Conservation (phyloP, 129 eudicot species). For the Logfia minima region DNA sequence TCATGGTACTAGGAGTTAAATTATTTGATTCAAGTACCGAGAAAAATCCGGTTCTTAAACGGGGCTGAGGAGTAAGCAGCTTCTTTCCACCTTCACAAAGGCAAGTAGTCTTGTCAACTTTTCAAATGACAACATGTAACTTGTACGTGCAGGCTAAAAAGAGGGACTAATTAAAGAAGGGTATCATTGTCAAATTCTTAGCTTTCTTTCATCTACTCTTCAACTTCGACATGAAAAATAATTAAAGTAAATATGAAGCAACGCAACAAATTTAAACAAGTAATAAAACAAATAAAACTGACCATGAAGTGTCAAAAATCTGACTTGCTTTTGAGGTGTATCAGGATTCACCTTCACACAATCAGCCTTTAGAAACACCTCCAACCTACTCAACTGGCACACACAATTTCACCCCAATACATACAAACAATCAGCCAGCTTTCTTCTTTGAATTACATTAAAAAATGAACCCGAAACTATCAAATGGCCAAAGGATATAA, state of each 20-base stretch:
- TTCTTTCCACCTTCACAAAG: slow-evolving; percentile 63
- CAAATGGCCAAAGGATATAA: neutral
- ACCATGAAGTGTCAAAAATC: slow-evolving; percentile 81
- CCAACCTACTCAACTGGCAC: slow-evolving; percentile 69
- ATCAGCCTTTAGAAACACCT: slow-evolving; percentile 64
- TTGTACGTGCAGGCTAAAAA: no score
- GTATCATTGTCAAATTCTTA: neutral
- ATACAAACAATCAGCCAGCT: slow-evolving; percentile 20
- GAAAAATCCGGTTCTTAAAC: slow-evolving; percentile 90
- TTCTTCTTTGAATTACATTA: neutral
- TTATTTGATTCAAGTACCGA: slow-evolving; percentile 62
- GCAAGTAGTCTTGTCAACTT: neutral
- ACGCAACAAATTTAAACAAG: neutral
- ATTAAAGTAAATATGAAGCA: neutral
- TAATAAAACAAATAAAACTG: slow-evolving; percentile 34
- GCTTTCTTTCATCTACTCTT: neutral
- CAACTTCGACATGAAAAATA: neutral
- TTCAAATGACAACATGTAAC: neutral
- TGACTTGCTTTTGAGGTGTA: slow-evolving; percentile 98
- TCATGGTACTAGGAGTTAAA: slow-evolving; percentile 60
- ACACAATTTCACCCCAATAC: slow-evolving; percentile 11
- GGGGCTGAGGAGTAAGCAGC: slow-evolving; percentile 94
- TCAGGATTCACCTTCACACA: slow-evolving; percentile 99
- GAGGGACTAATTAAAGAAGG: neutral
- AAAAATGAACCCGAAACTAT: neutral